These are phyloP conservation scores for Aspergillus amoenus DNA, from an alignment of 2,329 filamentous ascomycete species.

Conservation along the genomic window DNA sequence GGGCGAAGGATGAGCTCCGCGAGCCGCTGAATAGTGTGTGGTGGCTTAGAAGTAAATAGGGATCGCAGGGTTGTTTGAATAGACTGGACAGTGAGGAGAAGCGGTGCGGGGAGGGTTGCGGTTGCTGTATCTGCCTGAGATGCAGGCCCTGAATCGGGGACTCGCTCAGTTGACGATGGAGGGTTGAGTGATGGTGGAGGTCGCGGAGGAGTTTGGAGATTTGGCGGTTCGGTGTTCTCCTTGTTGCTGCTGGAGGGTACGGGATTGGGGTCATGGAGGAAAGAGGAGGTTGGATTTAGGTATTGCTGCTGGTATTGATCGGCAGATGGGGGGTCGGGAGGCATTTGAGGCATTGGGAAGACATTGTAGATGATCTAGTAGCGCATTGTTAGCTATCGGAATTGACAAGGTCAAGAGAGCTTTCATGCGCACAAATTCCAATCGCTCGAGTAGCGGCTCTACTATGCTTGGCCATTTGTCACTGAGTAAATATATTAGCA, in stretches of 20 bases:
- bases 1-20: conserved; percentile 81
- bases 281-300: conserved; percentile 23
- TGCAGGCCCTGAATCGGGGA: conserved; percentile 43
- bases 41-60: conserved; percentile 72
- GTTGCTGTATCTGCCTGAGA: conserved; percentile 47
- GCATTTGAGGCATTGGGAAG: conserved; percentile 69
- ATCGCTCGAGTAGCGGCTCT: conserved; percentile 62
- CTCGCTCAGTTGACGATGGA: conserved; percentile 37
- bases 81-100: conserved; percentile 61
- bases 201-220: conserved; percentile 30
- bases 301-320: conserved; percentile 21
- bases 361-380: conserved; percentile 70
- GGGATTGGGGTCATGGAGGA: conserved; percentile 28
- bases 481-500: conserved; percentile 49
- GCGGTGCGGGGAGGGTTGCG: conserved; percentile 59
- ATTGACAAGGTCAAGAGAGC: background rate
- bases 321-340: conserved; percentile 41
- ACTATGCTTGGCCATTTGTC: conserved; percentile 68
- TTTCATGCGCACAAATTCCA: conserved; percentile 59
- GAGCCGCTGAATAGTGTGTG: conserved; percentile 89
- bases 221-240: conserved; percentile 34
- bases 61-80: conserved; percentile 61
- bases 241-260: conserved; percentile 36
- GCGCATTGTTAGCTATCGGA: conserved; percentile 3
- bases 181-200: conserved; percentile 41